These are phyloP conservation scores for Penicillium egyptiacum DNA, from an alignment of 495 filamentous ascomycete genomes.

Conservation along the genomic window DNA sequence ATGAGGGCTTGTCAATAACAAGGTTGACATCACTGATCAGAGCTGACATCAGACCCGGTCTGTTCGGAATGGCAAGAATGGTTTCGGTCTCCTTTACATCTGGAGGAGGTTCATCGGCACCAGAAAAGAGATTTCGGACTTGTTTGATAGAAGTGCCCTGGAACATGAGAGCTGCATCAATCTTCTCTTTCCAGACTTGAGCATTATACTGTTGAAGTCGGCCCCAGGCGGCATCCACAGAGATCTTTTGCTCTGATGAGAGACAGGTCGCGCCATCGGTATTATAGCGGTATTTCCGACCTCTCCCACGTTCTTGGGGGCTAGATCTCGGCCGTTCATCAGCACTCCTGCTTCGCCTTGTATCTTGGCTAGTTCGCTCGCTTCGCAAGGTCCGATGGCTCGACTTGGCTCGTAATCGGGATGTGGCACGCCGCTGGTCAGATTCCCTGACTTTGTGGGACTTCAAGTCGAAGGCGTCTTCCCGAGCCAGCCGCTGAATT, in stretches of 20 bases:
- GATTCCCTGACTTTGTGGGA: slow-evolving; percentile 76
- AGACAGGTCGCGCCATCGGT: slow-evolving; percentile 70
- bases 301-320: slow-evolving; percentile 30
- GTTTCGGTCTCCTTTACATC: slow-evolving; percentile 80
- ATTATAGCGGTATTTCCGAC: slow-evolving; percentile 70
- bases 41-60: slow-evolving; percentile 78
- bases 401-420: slow-evolving; percentile 53
- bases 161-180: slow-evolving; percentile 70
- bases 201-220: slow-evolving; percentile 79
- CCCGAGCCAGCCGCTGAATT: slow-evolving; percentile 80
- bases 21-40: slow-evolving; percentile 84
- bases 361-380: slow-evolving; percentile 45
- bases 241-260: slow-evolving; percentile 65
- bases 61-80: slow-evolving; percentile 82
- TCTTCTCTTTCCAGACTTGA: slow-evolving; percentile 88
- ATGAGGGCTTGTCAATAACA: slow-evolving; percentile 88
- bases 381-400: slow-evolving; percentile 48
- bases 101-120: slow-evolving; percentile 74
- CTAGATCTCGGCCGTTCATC: slow-evolving; percentile 43
- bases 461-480: slow-evolving; percentile 87
- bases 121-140: slow-evolving; percentile 77
- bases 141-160: slow-evolving; percentile 75
- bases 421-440: slow-evolving; percentile 51
- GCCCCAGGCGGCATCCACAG: slow-evolving; percentile 69
- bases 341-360: slow-evolving; percentile 54